phyloP scores from a whole-genome alignment of 768 basidiomycete species.

The Chalciporus sphaerocephalus region DNA sequence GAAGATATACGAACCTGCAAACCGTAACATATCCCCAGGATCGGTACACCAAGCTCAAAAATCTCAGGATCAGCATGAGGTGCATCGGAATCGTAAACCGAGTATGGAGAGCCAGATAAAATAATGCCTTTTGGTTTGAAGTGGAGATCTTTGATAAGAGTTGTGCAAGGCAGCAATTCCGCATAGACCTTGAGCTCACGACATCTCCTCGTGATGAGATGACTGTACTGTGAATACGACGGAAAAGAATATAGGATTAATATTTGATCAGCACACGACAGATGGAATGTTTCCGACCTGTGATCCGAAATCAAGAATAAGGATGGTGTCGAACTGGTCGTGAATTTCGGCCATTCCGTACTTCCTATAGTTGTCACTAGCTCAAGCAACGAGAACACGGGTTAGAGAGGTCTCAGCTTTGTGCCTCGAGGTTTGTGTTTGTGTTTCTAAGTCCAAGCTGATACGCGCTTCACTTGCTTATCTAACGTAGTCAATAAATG shows the following conservation, averaged over 20 bases:
- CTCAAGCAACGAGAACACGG: neutral
- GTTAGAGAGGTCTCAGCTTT: too few species aligned
- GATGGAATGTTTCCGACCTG: constrained; percentile 53
- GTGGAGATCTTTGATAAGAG: constrained; percentile 76
- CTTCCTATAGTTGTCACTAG: neutral
- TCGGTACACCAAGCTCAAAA: constrained; percentile 82
- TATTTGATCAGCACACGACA: constrained; percentile 10
- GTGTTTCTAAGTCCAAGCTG: too few species aligned
- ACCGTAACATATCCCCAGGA: constrained; percentile 97
- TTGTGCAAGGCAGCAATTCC: constrained; percentile 95
- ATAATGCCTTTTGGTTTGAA: constrained; percentile 99
- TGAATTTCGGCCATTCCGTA: constrained; percentile 80
- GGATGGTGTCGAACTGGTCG: constrained; percentile 91
- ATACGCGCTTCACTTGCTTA: too few species aligned
- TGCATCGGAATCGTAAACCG: constrained; percentile 89
- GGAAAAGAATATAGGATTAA: constrained; percentile 4
- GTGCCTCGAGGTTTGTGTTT: too few species aligned
- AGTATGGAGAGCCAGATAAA: constrained; percentile 96
- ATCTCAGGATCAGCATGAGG: constrained; percentile 93
- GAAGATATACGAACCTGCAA: constrained; percentile 66
- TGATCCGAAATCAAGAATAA: constrained; percentile 96
- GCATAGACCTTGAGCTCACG: constrained; percentile 97
- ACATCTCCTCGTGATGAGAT: constrained; percentile 95
- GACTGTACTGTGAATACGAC: constrained; percentile 68
- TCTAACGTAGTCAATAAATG: too few species aligned